A percentile compares a stretch with the other conserved stretches of the same genome.
Conservation (phyloP, 2,329 filamentous ascomycete genomes). For the Stylonectria norvegica region DNA sequence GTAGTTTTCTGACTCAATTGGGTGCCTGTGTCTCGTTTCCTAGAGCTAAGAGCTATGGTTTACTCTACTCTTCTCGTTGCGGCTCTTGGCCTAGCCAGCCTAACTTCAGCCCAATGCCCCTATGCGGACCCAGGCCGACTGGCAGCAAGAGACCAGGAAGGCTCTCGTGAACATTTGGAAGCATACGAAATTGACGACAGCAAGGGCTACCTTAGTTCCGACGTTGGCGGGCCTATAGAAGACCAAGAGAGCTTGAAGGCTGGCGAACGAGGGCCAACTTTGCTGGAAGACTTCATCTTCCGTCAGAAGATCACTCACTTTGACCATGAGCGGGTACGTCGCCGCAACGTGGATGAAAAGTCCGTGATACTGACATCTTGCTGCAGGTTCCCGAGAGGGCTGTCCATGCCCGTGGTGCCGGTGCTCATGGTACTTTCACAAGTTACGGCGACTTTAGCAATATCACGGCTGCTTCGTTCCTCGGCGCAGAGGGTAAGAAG, state of each 20-base stretch:
- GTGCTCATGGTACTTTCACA: slow-evolving; percentile 67
- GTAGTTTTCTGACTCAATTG: no score
- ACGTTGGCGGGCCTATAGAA: slow-evolving; percentile 64
- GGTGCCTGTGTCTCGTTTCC: no score
- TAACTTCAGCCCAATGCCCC: slow-evolving; percentile 33
- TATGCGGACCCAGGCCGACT: slow-evolving; percentile 30
- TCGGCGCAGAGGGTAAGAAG: slow-evolving; percentile 54
- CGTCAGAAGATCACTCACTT: slow-evolving; percentile 70
- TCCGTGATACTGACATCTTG: slow-evolving; percentile 10
- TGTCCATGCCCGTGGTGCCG: slow-evolving; percentile 67
- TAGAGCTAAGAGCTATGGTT: slow-evolving; percentile 24
- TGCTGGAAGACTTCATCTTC: slow-evolving; percentile 71
- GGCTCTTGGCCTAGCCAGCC: slow-evolving; percentile 25
- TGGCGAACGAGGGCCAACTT: slow-evolving; percentile 63
- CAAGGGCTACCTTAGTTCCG: slow-evolving; percentile 57
- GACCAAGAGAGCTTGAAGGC: slow-evolving; percentile 65
- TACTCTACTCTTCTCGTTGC: slow-evolving; percentile 18
- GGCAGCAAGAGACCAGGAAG: slow-evolving; percentile 24
- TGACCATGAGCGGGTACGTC: slow-evolving; percentile 63
- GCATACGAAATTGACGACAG: slow-evolving; percentile 50
- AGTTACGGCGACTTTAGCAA: slow-evolving; percentile 65
- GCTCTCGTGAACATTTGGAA: slow-evolving; percentile 31
- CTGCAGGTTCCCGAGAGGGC: slow-evolving; percentile 55
- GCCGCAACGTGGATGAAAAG: not conserved
- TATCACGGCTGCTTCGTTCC: slow-evolving; percentile 65